Conservation (phyloP, 192 early-diverging fungal species). For the Cetraspora pellucida region DNA sequence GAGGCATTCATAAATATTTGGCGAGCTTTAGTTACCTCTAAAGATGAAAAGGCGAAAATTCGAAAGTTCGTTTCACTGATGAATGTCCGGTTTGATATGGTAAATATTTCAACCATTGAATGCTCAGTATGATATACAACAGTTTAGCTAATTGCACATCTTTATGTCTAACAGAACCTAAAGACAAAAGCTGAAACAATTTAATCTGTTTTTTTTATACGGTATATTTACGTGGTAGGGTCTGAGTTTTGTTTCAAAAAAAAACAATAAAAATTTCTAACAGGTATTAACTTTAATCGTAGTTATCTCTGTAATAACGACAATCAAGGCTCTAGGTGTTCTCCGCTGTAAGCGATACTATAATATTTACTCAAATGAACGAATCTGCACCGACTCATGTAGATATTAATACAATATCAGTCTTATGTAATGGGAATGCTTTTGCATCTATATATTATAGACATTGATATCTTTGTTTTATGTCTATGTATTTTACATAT, state of each 20-base stretch:
- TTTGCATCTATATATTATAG: constrained; percentile 33
- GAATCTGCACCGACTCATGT: too few species aligned
- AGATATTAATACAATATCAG: too few species aligned
- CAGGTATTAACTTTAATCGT: too few species aligned
- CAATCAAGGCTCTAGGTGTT: too few species aligned
- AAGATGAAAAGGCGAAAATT: constrained; percentile 23
- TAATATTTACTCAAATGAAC: too few species aligned
- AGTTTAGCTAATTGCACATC: constrained; percentile 32
- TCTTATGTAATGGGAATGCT: constrained; percentile 32
- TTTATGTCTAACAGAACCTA: constrained; percentile 34
- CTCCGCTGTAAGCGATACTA: too few species aligned
- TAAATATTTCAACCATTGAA: constrained; percentile 24
- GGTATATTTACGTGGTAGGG: constrained; percentile 24
- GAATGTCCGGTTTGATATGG: constrained; percentile 29
- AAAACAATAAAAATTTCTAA: constrained; percentile 32
- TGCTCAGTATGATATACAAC: constrained; percentile 31
- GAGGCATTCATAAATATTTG: constrained; percentile 30
- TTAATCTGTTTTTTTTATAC: constrained; percentile 23
- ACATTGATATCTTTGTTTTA: constrained; percentile 23
- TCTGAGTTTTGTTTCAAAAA: neutral
- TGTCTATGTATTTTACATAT: constrained; percentile 32
- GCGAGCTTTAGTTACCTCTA: constrained; percentile 23
- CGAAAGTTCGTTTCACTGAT: constrained; percentile 28
- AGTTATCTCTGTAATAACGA: too few species aligned
- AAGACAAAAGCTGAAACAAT: constrained; percentile 27